phyloP scores from a whole-genome alignment of 805 yeast species.

The Suhomyces canberraensis region DNA sequence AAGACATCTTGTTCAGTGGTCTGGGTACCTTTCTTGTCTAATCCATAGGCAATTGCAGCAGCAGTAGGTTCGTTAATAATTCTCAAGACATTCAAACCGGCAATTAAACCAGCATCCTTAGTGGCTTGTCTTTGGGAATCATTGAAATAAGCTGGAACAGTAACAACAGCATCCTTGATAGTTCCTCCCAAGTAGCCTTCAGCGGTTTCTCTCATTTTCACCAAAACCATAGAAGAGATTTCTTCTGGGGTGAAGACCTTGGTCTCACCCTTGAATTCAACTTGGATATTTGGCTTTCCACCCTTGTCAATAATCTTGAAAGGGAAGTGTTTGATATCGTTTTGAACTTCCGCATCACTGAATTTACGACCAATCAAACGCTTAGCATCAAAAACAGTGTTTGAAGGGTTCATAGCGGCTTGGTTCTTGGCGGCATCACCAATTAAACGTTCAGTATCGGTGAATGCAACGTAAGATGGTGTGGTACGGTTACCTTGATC shows the following conservation, averaged over 20 bases:
- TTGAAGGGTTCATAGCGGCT: conserved; percentile 93
- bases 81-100: conserved; percentile 45
- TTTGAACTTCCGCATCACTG: conserved; percentile 72
- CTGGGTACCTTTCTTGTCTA: conserved; percentile 41
- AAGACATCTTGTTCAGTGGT: conserved; percentile 85
- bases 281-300: conserved; percentile 86
- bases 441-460: conserved; percentile 90
- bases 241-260: conserved; percentile 92
- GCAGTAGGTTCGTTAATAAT: conserved; percentile 46
- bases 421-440: conserved; percentile 99
- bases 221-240: conserved; percentile 86
- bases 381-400: conserved; percentile 94
- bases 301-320: conserved; percentile 72
- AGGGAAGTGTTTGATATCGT: conserved; percentile 86
- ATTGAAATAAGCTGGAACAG: conserved; percentile 44
- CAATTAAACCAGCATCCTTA: conserved; percentile 43
- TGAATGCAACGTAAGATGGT: conserved; percentile 95
- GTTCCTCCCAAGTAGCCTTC: conserved; percentile 83
- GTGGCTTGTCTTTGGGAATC: conserved; percentile 46
- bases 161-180: conserved; percentile 55
- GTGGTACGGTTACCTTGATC: conserved; percentile 99
- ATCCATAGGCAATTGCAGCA: conserved; percentile 45
- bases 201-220: conserved; percentile 91
- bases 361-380: conserved; percentile 86
- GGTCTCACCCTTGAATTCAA: conserved; percentile 83